Conservation (phyloP, 306 rosid genomes). For the Quercus dentata region DNA sequence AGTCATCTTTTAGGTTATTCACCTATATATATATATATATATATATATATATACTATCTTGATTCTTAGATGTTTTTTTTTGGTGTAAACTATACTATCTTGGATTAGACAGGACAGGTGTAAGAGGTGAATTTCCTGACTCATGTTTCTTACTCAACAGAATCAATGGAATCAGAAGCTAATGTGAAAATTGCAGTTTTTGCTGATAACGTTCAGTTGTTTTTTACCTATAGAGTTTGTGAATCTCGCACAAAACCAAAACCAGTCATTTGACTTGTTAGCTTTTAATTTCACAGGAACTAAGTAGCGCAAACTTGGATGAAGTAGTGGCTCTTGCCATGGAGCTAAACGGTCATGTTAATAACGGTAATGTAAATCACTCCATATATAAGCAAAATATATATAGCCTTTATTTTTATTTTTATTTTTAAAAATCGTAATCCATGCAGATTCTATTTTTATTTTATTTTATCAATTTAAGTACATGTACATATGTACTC, state of each 20-base stretch:
- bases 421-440: too few species aligned
- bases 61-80: too few species aligned
- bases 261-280: slow-evolving; percentile 18
- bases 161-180: neutral
- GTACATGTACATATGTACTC: neutral
- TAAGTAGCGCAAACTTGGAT: slow-evolving; percentile 80
- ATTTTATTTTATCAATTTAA: neutral
- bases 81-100: too few species aligned
- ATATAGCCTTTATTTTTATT: too few species aligned
- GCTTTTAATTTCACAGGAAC: slow-evolving; percentile 41
- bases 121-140: neutral
- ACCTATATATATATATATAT: too few species aligned
- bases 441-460: too few species aligned
- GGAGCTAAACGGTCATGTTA: slow-evolving; percentile 35
- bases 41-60: too few species aligned
- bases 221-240: neutral
- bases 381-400: neutral
- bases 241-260: neutral
- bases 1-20: slow-evolving; percentile 9
- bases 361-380: neutral
- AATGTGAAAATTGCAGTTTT: neutral
- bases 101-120: neutral
- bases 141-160: neutral
- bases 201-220: neutral
- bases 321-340: slow-evolving; percentile 85